These are phyloP conservation scores for Ganoderma boninense DNA, from an alignment of 1,284 basidiomycete genomes.

Conservation along the genomic window DNA sequence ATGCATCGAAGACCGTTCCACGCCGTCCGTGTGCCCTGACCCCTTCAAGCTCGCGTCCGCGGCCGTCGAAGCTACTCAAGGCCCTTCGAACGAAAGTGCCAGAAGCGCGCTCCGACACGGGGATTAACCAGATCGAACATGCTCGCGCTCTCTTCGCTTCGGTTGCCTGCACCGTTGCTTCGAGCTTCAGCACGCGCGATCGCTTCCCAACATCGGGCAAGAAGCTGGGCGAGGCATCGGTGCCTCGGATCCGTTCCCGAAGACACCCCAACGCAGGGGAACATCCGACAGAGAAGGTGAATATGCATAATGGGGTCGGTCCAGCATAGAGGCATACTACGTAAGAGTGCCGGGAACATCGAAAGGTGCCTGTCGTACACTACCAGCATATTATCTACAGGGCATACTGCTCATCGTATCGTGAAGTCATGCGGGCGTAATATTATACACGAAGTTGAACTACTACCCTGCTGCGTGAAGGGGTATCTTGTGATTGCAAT, in stretches of 20 bases:
- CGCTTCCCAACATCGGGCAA: too few relatives aligned
- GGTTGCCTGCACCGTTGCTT: neutral
- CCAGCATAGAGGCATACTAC: constrained; percentile 9
- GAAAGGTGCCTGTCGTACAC: constrained; percentile 5
- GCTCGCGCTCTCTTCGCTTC: neutral
- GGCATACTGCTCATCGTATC: neutral
- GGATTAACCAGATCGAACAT: too few relatives aligned
- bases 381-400: constrained; percentile 7
- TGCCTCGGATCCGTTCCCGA: too few relatives aligned
- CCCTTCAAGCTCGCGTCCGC: neutral
- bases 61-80: neutral
- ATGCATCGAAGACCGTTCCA: neutral
- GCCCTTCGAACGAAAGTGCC: too few relatives aligned
- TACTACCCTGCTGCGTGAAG: neutral
- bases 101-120: too few relatives aligned
- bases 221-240: too few relatives aligned
- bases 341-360: neutral
- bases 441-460: constrained; percentile 1
- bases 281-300: too few relatives aligned
- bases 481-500: neutral
- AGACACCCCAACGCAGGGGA: too few relatives aligned
- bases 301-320: neutral
- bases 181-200: too few relatives aligned
- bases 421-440: neutral
- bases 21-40: neutral